Evolutionary conservation across 257 asterid genomes (phyloP), one percentile per base, ranked within the genome.

Genomic region (Phtheirospermum japonicum): DNA sequence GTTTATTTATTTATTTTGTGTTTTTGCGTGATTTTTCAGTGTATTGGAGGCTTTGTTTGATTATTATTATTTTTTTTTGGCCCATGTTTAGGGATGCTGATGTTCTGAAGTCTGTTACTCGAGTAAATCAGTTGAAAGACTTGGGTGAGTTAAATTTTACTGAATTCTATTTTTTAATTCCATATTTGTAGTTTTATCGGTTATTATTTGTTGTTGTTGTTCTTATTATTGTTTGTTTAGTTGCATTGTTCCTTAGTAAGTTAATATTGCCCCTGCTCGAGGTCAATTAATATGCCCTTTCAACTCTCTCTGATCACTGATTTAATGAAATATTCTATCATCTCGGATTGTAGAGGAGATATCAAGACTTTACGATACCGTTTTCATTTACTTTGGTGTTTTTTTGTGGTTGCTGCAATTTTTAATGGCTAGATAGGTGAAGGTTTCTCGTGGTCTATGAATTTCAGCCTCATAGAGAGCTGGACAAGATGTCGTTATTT

Each of bases 51-150:
- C 28, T 23, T 32, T 12, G 53, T 23, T 63, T 37, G 50, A 49
- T 68, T 57, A 6, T 61, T 59, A 39, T 13, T 8, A 23, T 2
- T 0, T 43, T 33, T 13, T 57, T 46, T 67, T 13, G n/a, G n/a
- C 10, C 10, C 13, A 34, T 75, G 49, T 55, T 6, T 66, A 92
- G 99, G 82, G 97, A 92, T 79, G 97, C 88, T 20, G 91, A 89
- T 49, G 76, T 70, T 50, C 78, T 92, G 72, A 89, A 77, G 82
- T 82, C 96, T 13, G 96, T 89, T 31, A 76, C 91, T 65, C 94
- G 97, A 63, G 97, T 92, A 66, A 80, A 76, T 72, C 96, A 89
- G 75, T 82, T 92, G 78, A 89, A 85, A 85, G 97, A 92, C 71
- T 80, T 92, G 80, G 92, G 99, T 92, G 43, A 71, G 80, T 70